Base-by-base conservation (phyloP, 2,329 filamentous ascomycete species). In the Cladophialophora psammophila region DNA sequence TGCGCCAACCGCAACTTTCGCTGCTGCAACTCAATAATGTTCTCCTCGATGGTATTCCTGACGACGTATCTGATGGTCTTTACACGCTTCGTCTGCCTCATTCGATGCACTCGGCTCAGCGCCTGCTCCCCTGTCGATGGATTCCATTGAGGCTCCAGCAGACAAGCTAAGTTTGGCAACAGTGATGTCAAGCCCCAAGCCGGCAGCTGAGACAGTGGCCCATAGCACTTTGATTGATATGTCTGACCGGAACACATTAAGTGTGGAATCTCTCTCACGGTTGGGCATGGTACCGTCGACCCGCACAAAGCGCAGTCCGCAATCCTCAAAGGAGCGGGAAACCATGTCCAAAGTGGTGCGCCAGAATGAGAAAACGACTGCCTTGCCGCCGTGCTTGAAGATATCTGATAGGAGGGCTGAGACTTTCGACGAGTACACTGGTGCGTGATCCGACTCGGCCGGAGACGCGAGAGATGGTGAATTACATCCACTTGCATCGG, bases 31-130 rank as follows among this genome's bases (percentile, higher is more conserved):
- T 52, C 48, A 12, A 52, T 20, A n/a, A 52, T 52, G 15, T 52
- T 52, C 64, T 63, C 64, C 45, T 73, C 70, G 20, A 65, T 67
- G 5, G 71, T 60, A 20, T 61, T 54, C 32, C 52, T 62, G 8
- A 73, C 69, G 18, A 70, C 61, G 35, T 73, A 72, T 26, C 67
- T 50, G 12, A 66, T 67, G 18, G 65, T 68, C 10, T 26, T 64
- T 12, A 73, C 71, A 20, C 68, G 60, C 20, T 64, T 62, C 42
- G 35, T 20, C 53, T 74, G 72, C 3, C 69, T 67, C 15, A 73
- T 38, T 40, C 65, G 48, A 15, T 67, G 40, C 5, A 64, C 60
- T 36, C 60, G 36, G 20, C 52, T 48, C 6, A 67, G n/a, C 7
- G 60, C 59, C 53, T 67, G 65, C 15, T 50, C 58, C 55, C 64